These are phyloP conservation scores for Gyromitra esculenta DNA, from an alignment of 2,329 filamentous ascomycete species.

Conservation along the genomic window DNA sequence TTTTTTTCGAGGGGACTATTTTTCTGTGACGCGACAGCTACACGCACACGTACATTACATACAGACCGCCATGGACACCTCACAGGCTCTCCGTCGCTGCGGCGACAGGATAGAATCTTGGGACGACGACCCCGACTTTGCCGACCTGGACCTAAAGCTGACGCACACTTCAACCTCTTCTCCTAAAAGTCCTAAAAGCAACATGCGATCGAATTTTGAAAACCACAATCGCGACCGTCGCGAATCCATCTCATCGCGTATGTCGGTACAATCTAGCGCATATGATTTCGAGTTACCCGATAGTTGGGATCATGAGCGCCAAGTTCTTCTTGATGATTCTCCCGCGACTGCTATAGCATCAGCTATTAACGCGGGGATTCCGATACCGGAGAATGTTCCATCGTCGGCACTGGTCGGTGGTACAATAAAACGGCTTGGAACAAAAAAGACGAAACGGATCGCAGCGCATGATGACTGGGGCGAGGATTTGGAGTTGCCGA, in stretches of 20 bases:
- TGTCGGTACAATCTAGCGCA: slow-evolving; percentile 70
- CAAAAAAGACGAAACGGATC: slow-evolving; percentile 76
- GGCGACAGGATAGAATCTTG: slow-evolving; percentile 74
- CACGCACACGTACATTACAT: slow-evolving; percentile 51
- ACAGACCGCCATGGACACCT: slow-evolving; percentile 51
- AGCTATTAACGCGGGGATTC: slow-evolving; percentile 88
- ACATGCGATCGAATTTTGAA: slow-evolving; percentile 53
- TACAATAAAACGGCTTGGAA: slow-evolving; percentile 88
- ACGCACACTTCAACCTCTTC: slow-evolving; percentile 64
- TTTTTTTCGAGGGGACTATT: slow-evolving; percentile 32
- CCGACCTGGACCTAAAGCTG: slow-evolving; percentile 70
- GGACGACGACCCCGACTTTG: slow-evolving; percentile 77
- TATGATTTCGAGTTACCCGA: slow-evolving; percentile 82
- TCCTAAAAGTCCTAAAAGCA: slow-evolving; percentile 62
- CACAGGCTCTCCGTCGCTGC: slow-evolving; percentile 51
- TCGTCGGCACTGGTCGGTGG: slow-evolving; percentile 89
- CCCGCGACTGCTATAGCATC: slow-evolving; percentile 86
- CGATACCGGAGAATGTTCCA: slow-evolving; percentile 85
- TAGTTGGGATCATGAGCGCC: slow-evolving; percentile 88
- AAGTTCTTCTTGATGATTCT: slow-evolving; percentile 84
- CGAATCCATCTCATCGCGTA: slow-evolving; percentile 82
- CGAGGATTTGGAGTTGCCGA: slow-evolving; percentile 69
- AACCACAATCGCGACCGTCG: slow-evolving; percentile 66
- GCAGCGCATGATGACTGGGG: slow-evolving; percentile 77
- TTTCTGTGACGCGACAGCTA: slow-evolving; percentile 48